Evolutionary conservation across 2,329 filamentous ascomycete species (phyloP), one percentile per base, ranked within the genome.

Genomic region (Exserohilum rostratum): DNA sequence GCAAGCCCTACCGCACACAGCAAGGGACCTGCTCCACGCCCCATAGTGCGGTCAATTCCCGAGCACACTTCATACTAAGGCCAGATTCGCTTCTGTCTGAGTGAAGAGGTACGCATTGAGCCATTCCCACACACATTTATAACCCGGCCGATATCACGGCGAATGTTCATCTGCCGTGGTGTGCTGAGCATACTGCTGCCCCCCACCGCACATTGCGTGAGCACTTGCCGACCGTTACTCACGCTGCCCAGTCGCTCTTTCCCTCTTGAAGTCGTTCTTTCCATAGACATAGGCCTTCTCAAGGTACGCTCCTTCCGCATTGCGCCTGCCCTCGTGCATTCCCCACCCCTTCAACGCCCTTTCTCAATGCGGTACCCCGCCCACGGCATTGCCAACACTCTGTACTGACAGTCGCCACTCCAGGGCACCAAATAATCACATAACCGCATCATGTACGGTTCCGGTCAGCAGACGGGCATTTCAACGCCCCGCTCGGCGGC

Each of bases 401-500:
- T 54, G 34, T 25, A 25, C 61, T 62, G 25, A 64, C 54, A 35
- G 56, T 57, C 46, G 37, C 53, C 57, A 50, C 38, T 38, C 25
- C 44, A 53, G 22, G 35, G 42, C 33, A 33, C 30, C 7, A 31
- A 37, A 11, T 49, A 53, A 55, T 46, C 44, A 39, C 60, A 46
- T 44, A 7, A 50, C 15, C 52, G 46, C 62, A 55, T 34, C 62
- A 72, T 96, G 92, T 96, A 95, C 85, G 90, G 90, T 79, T 87
- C 90, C 72, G 90, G 89, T 79, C 87, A 90, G 59, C 93, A 96
- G 80, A 99, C 95, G 81, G 95, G 95, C 79, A 92, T 96, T 74
- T 96, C 93, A 66, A 99, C 95, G 68, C 95, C 95, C 69, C 89
- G 95, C 80, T 96, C 93, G 53, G 95, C 90, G 68, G 88, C 92